Evolutionary conservation across 1,284 basidiomycete genomes (phyloP), one percentile per base, ranked within the genome.

Genomic region (Agroathelia rolfsii): DNA sequence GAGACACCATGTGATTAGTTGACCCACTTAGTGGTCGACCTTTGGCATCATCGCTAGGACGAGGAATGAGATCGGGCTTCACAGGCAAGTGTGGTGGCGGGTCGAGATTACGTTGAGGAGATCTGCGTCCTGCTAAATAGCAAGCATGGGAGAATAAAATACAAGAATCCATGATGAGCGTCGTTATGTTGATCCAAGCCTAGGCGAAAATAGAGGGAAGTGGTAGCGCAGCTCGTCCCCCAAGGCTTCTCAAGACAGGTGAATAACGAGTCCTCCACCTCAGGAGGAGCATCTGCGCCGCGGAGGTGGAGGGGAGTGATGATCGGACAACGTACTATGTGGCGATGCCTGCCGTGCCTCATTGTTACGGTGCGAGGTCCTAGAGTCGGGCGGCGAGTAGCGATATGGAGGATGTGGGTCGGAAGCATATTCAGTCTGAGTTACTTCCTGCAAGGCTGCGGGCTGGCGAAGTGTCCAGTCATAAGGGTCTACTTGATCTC

Each of bases 241-340:
- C 64, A 62, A 66, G 63, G 62, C 56, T 61, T 66, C 59, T 54
- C 58, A 46, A 66, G 64, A 64, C 58, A 55, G 53, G 55, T 55
- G 53, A 56, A 50, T 52, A 57, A 57, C 50, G 41, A 44, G 55
- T 55, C 60, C 58, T 66, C 62, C 65, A 56, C 66, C 64, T 58
- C 56, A 61, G 59, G 58, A 69, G 60, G 57, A 62, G 54, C 45
- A 51, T 49, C 44, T 45, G 47, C 54, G 59, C 56, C 52, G 47
- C 49, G 56, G 52, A 52, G 58, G 58, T 56, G 52, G 51, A 58
- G 58, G 55, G 54, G 51, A 53, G 55, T 44, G 50, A 61, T 58
- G 61, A 59, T 67, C 62, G 60, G 72, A 80, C 61, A 82, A 82
- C 77, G 77, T 82, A 82, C 78, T 80, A 58, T 64, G 56, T 66